phyloP scores from a whole-genome alignment of 371 early-diverging fungal species.

The Zychaea mexicana region DNA sequence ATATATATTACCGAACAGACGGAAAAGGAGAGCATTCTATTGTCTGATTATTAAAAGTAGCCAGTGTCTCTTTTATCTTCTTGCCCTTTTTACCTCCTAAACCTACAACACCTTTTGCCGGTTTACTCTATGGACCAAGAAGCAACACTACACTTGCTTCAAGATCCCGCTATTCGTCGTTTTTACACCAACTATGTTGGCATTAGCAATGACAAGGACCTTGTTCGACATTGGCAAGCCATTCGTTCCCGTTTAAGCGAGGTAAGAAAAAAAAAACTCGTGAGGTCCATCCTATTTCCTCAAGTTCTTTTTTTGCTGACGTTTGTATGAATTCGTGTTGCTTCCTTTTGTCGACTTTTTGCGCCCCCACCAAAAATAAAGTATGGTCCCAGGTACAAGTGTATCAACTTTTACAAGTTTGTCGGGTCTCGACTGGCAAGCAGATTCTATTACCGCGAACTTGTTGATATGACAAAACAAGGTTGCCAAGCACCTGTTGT shows the following conservation, averaged over 20 bases:
- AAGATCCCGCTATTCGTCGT: constrained; percentile 2
- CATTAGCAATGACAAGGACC: constrained; percentile 15
- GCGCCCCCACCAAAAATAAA: background rate
- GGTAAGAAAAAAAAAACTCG: constrained; percentile 9
- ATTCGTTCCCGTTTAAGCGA: constrained; percentile 19
- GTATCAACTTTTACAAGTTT: constrained; percentile 41
- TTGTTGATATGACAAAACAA: constrained; percentile 27
- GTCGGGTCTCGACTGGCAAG: constrained; percentile 30
- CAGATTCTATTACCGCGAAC: constrained; percentile 37
- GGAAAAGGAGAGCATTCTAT: no score
- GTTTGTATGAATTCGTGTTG: no score
- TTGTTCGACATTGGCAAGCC: constrained; percentile 19
- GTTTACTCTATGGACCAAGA: background rate
- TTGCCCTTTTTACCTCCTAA: background rate
- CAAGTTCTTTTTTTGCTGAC: no score
- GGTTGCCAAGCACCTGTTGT: constrained; percentile 22
- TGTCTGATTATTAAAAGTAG: no score
- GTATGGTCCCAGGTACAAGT: constrained; percentile 34
- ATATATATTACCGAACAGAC: no score
- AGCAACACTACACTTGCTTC: background rate
- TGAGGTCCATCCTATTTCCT: background rate
- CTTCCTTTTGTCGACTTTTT: no score
- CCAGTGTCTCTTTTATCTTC: background rate
- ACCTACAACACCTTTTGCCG: background rate
- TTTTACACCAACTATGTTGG: constrained; percentile 34